These are phyloP conservation scores for Epichloe gansuensis DNA, from an alignment of 2,329 filamentous ascomycete genomes.

Conservation along the genomic window DNA sequence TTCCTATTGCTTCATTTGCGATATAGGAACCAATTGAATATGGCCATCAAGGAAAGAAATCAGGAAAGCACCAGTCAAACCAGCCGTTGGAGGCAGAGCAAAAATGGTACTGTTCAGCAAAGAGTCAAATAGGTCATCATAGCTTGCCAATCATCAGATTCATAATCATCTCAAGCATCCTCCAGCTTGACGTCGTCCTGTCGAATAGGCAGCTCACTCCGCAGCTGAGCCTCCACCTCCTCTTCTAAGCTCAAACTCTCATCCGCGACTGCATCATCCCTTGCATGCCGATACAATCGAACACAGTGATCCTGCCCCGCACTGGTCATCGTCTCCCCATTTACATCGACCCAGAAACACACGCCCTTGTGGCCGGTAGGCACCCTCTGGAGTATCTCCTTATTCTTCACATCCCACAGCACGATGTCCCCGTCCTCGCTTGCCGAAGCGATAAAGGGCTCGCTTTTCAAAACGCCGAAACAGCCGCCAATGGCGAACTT, in stretches of 20 bases:
- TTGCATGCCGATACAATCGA: slow-evolving; percentile 32
- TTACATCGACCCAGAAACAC: slow-evolving; percentile 53
- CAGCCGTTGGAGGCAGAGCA: neutral
- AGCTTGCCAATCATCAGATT: slow-evolving; percentile 1
- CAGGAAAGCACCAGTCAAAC: neutral
- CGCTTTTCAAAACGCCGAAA: slow-evolving; percentile 49
- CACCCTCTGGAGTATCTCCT: slow-evolving; percentile 63
- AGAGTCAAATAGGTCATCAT: neutral
- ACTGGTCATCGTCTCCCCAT: slow-evolving; percentile 43
- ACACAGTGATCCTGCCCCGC: slow-evolving; percentile 42
- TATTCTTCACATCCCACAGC: slow-evolving; percentile 82
- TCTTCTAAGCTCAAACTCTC: neutral
- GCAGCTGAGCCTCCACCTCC: slow-evolving; percentile 2
- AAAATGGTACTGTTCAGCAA: neutral
- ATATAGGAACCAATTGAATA: neutral
- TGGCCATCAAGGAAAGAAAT: neutral
- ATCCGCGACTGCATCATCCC: neutral
- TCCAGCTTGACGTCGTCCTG: slow-evolving; percentile 6
- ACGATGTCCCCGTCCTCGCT: slow-evolving; percentile 79
- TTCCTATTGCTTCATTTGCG: neutral
- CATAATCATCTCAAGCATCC: slow-evolving; percentile 2
- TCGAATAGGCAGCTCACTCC: slow-evolving; percentile 1
- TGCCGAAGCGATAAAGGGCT: slow-evolving; percentile 61
- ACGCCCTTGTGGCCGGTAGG: slow-evolving; percentile 36
- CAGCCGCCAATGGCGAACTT: slow-evolving; percentile 75